These are phyloP conservation scores for Diaporthe ampelina DNA, from an alignment of 2,329 filamentous ascomycete genomes.

Conservation along the genomic window DNA sequence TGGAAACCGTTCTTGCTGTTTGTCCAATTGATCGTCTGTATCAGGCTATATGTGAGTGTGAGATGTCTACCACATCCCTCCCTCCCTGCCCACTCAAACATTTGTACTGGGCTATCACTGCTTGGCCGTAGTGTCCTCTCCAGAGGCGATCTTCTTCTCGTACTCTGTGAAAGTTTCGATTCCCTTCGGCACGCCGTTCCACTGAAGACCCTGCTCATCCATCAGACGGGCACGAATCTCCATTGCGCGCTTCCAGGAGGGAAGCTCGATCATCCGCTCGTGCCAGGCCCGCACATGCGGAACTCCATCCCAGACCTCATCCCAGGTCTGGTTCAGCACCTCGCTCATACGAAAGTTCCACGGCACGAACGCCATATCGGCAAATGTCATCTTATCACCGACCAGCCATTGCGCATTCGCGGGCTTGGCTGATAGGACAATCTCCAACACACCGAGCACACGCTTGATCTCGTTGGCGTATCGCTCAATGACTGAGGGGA, in stretches of 20 bases:
- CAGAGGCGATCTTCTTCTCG: slow-evolving; percentile 45
- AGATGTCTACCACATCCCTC: no score
- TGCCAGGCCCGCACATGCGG: slow-evolving; percentile 53
- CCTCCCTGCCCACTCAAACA: no score
- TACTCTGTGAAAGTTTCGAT: slow-evolving; percentile 50
- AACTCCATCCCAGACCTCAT: slow-evolving; percentile 46
- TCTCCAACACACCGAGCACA: slow-evolving; percentile 46
- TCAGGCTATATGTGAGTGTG: no score
- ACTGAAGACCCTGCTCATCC: slow-evolving; percentile 53
- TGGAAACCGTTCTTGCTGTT: no score
- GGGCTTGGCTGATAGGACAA: slow-evolving; percentile 40
- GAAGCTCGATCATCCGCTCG: slow-evolving; percentile 50
- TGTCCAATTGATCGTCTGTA: no score
- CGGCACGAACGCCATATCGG: slow-evolving; percentile 45
- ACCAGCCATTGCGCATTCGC: slow-evolving; percentile 45
- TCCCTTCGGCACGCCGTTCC: slow-evolving; percentile 54
- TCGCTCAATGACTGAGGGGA: slow-evolving; percentile 44
- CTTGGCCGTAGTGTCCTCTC: slow-evolving; percentile 1
- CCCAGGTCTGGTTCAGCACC: slow-evolving; percentile 44
- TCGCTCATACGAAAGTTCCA: slow-evolving; percentile 46
- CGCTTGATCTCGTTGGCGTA: slow-evolving; percentile 47
- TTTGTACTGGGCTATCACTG: no score
- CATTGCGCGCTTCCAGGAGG: slow-evolving; percentile 52
- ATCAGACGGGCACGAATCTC: slow-evolving; percentile 50
- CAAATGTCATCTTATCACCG: slow-evolving; percentile 46